These are phyloP conservation scores for Solanum sejunctum DNA, from an alignment of 257 asterid species.

Conservation along the genomic window DNA sequence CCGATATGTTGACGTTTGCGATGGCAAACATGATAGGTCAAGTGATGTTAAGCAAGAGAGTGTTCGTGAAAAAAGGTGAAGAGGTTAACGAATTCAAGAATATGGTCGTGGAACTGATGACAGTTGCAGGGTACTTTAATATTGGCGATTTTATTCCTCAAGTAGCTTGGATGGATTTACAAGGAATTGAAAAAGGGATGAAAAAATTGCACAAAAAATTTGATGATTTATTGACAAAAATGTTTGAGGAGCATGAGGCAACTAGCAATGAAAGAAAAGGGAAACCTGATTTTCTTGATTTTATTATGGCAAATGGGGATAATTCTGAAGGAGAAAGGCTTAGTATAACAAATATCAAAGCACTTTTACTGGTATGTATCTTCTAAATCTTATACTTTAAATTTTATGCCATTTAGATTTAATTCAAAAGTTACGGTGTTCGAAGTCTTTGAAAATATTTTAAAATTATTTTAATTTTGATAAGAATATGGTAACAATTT, in stretches of 20 bases:
- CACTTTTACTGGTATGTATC: conserved; percentile 28
- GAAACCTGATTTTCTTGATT: conserved; percentile 35
- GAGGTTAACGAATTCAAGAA: conserved; percentile 39
- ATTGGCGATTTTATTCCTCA: conserved; percentile 39
- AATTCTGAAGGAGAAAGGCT: conserved; percentile 22
- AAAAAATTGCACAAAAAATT: conserved; percentile 29
- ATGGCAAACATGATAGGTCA: conserved; percentile 43
- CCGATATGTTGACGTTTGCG: conserved; percentile 29
- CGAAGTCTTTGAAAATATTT: too few species aligned
- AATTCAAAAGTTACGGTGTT: not conserved
- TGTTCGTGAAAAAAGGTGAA: conserved; percentile 16
- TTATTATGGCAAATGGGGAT: conserved; percentile 19
- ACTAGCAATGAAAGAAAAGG: conserved; percentile 11
- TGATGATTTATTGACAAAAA: conserved; percentile 20
- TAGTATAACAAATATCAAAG: conserved; percentile 27
- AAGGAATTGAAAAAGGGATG: conserved; percentile 37
- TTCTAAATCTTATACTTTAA: not conserved
- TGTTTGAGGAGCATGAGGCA: conserved; percentile 31
- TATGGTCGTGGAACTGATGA: conserved; percentile 50
- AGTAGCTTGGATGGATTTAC: conserved; percentile 43
- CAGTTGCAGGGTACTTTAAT: conserved; percentile 29
- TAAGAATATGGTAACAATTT: not conserved
- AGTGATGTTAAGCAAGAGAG: conserved; percentile 28
- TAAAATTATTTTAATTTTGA: too few species aligned
- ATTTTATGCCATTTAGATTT: not conserved